Evolutionary conservation across 2,329 filamentous ascomycete species (phyloP).

Genomic region (Sordariomycetes sp.): DNA sequence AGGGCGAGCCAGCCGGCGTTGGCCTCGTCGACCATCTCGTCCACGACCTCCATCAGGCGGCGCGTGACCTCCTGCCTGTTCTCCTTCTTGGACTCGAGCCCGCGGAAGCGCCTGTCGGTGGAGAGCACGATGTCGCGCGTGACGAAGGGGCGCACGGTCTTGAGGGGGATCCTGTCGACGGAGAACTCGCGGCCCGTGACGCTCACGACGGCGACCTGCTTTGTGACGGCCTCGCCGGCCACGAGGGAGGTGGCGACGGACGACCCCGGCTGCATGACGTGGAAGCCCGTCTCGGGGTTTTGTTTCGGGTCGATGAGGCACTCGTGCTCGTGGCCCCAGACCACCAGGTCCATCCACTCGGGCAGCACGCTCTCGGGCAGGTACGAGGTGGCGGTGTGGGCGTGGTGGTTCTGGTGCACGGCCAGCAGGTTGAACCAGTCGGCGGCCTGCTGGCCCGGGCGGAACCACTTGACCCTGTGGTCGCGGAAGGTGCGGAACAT

Average conservation of each 20-base stretch:
- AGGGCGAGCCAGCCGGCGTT: constrained; percentile 68
- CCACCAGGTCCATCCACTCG: constrained; percentile 78
- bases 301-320: constrained; percentile 76
- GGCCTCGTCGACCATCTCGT: constrained; percentile 80
- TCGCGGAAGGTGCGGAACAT: constrained; percentile 90
- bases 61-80: constrained; percentile 73
- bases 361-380: constrained; percentile 89
- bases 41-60: constrained; percentile 65
- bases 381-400: constrained; percentile 86
- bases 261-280: constrained; percentile 95
- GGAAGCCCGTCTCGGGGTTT: constrained; percentile 82
- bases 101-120: constrained; percentile 65
- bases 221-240: constrained; percentile 79
- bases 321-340: constrained; percentile 98
- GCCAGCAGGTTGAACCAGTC: constrained; percentile 89
- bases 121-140: constrained; percentile 72
- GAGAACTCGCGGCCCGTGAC: constrained; percentile 76
- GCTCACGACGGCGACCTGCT: constrained; percentile 79
- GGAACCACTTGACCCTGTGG: constrained; percentile 87
- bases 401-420: constrained; percentile 93
- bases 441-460: constrained; percentile 61
- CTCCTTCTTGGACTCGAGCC: constrained; percentile 63
- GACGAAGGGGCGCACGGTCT: constrained; percentile 82
- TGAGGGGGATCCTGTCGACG: constrained; percentile 71
- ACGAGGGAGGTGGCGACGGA: constrained; percentile 90